phyloP scores from a whole-genome alignment of 1,139 yeast genomes.

The Ashbya aceris region DNA sequence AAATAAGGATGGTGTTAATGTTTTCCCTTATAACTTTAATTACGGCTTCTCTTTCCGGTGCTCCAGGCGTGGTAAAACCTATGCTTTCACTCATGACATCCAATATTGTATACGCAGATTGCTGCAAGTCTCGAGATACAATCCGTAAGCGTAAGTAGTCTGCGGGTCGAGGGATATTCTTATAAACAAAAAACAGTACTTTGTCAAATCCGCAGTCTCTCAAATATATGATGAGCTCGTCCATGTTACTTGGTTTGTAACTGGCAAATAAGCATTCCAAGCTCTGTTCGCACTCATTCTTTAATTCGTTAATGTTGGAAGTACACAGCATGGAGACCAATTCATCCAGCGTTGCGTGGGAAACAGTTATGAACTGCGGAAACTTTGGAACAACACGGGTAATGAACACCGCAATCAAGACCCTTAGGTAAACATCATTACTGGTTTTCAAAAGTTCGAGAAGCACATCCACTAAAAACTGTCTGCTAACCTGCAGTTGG shows the following conservation, averaged over 20 bases:
- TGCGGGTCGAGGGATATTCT: slow-evolving; percentile 41
- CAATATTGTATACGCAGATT: not conserved
- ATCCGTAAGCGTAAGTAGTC: slow-evolving; percentile 39
- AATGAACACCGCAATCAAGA: slow-evolving; percentile 53
- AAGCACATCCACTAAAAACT: slow-evolving; percentile 26
- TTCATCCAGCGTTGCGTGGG: slow-evolving; percentile 45
- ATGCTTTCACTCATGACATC: slow-evolving; percentile 5
- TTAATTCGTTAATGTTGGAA: slow-evolving; percentile 20
- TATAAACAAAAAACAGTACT: slow-evolving; percentile 51
- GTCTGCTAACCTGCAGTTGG: slow-evolving; percentile 21
- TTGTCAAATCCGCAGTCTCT: slow-evolving; percentile 45
- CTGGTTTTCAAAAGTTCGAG: slow-evolving; percentile 18
- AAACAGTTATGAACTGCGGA: slow-evolving; percentile 61
- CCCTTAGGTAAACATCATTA: slow-evolving; percentile 14
- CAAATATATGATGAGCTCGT: slow-evolving; percentile 41
- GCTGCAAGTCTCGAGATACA: not conserved
- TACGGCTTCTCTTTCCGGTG: slow-evolving; percentile 2
- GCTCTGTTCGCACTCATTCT: slow-evolving; percentile 60
- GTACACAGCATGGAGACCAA: slow-evolving; percentile 44
- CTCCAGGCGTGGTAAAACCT: not conserved
- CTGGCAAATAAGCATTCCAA: slow-evolving; percentile 56
- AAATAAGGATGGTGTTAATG: slow-evolving; percentile 5
- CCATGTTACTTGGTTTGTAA: slow-evolving; percentile 45
- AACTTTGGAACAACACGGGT: slow-evolving; percentile 74
- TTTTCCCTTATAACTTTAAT: slow-evolving; percentile 6